Conservation (phyloP, 2,329 filamentous ascomycete genomes). For the Pezicula carpinea region DNA sequence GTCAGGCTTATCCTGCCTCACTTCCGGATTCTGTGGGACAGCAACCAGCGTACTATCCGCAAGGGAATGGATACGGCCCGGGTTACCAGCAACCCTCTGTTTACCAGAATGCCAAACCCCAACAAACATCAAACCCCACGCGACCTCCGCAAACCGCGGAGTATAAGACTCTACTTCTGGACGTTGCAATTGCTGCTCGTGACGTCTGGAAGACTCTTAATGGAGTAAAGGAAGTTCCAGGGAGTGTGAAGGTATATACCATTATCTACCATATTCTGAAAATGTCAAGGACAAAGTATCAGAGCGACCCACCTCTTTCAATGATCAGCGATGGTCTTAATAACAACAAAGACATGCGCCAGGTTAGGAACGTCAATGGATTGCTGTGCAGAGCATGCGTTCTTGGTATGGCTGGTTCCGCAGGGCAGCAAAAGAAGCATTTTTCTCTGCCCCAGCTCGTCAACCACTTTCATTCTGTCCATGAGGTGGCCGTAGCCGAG, state of each 20-base stretch:
- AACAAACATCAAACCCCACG: conserved; percentile 14
- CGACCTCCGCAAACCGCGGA: conserved; percentile 33
- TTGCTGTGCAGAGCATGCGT: conserved; percentile 52
- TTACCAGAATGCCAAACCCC: conserved; percentile 23
- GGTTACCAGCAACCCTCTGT: conserved; percentile 16
- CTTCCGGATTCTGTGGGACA: conserved; percentile 12
- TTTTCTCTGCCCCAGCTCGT: conserved; percentile 57
- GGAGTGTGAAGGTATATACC: conserved; percentile 57
- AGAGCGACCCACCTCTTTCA: conserved; percentile 48
- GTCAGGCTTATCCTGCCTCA: conserved; percentile 15
- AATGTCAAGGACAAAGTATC: conserved; percentile 53
- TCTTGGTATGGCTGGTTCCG: conserved; percentile 25
- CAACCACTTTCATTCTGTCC: conserved; percentile 48
- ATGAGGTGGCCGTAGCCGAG: conserved; percentile 26
- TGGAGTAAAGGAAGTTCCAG: conserved; percentile 55
- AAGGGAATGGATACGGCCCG: conserved; percentile 14
- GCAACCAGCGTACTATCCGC: conserved; percentile 15
- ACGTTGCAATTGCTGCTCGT: conserved; percentile 50
- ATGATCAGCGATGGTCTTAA: conserved; percentile 56
- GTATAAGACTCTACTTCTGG: conserved; percentile 44
- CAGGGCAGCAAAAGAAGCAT: conserved; percentile 31
- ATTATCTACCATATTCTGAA: conserved; percentile 59
- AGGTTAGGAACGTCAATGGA: conserved; percentile 48
- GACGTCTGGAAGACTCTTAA: conserved; percentile 60
- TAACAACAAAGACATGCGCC: conserved; percentile 52